Evolutionary conservation across 1,284 basidiomycete species (phyloP), one percentile per base, ranked within the genome.

Genomic region (Ustilago xerochloae): DNA sequence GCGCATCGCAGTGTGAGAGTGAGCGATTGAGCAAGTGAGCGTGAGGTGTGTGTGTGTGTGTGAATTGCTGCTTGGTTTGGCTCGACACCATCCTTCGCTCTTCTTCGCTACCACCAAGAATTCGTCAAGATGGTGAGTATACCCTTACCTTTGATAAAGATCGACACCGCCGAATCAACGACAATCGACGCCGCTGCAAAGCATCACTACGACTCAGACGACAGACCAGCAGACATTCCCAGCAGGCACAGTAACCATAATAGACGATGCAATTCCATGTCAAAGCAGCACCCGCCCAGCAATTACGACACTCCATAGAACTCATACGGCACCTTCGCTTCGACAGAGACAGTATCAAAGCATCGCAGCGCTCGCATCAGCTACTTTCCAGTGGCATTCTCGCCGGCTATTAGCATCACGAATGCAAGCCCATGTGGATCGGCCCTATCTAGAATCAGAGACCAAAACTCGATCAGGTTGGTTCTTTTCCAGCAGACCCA

Each of bases 111-210:
- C 63, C 69, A 72, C 69, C 71, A 74, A 68, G 71, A 68, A 73
- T 64, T 64, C 71, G 58, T 74, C 71, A 74, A 74, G 71, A 74
- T 74, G 71, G 71, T 74, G 53, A 69, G 71, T 68, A 59, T 15
- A 15, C 33, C 39, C 30, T 47, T 49, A 48, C 54, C 33, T 46
- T 49, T 49, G 54, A 55, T 54, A 41, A 26, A 43, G n/a, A 18
- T 10, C 63, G 54, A 70, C 47, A 22, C 35, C 36, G 30, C 52
- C 66, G 50, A 39, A 69, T 68, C 56, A 69, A 38, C 58, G 32
- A 54, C 60, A 52, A 55, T 5, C 46, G 26, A 48, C 35, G 57
- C 67, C 32, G 51, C 51, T 51, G 46, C 52, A 24, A 8, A 8
- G 22, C 28, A 38, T 38, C 36, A 52, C 18, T 38, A 2, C 48